phyloP scores from a whole-genome alignment of 148 eudicot genomes.

The Cornus suecica region DNA sequence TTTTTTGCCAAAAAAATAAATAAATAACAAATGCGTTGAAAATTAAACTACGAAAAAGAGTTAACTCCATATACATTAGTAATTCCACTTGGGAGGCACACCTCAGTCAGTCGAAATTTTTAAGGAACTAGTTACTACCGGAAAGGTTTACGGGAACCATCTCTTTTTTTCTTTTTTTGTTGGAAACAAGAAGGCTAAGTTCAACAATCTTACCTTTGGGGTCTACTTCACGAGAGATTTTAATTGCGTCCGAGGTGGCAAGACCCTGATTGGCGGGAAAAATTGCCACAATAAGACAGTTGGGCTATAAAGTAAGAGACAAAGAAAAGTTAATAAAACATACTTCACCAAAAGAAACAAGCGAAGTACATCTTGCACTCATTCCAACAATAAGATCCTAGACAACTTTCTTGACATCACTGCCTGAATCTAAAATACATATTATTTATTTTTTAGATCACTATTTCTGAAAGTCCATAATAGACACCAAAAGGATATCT shows the following conservation, averaged over 20 bases:
- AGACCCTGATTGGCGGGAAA: slow-evolving; percentile 84
- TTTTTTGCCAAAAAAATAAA: too few relatives aligned
- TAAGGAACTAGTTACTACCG: neutral
- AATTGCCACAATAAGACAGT: slow-evolving; percentile 65
- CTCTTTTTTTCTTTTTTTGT: too few relatives aligned
- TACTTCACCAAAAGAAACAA: neutral
- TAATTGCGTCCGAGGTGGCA: slow-evolving; percentile 78
- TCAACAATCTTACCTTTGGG: slow-evolving; percentile 44
- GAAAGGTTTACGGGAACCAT: neutral
- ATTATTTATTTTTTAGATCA: neutral
- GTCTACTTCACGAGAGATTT: slow-evolving; percentile 72
- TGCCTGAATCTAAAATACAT: neutral
- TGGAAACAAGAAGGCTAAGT: too few relatives aligned
- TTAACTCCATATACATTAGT: neutral
- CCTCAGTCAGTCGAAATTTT: neutral
- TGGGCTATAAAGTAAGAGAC: slow-evolving; percentile 57
- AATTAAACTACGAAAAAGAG: too few relatives aligned
- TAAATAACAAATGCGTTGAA: too few relatives aligned
- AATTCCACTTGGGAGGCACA: neutral
- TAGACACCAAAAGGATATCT: neutral
- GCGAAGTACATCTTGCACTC: neutral
- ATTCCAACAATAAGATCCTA: slow-evolving; percentile 1
- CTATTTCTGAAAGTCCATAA: neutral
- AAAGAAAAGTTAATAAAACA: slow-evolving; percentile 5
- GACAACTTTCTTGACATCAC: neutral